Evolutionary conservation across 148 eudicot genomes (phyloP).

Genomic region (Salicornia ramosissima): DNA sequence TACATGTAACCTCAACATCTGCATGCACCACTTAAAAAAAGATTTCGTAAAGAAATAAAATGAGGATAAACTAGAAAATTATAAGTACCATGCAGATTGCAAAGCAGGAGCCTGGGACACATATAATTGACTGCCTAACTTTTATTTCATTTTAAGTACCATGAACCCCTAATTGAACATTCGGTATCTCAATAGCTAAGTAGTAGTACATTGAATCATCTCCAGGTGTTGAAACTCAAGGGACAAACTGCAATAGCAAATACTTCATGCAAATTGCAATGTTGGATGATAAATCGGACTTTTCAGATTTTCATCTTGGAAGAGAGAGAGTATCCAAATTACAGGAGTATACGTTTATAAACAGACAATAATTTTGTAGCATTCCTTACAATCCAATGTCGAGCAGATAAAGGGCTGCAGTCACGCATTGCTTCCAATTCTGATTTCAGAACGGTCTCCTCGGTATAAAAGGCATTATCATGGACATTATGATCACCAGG

Average conservation of each 20-base stretch:
- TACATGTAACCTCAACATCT: not conserved
- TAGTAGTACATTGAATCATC: not conserved
- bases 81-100: not conserved
- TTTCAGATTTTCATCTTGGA: not conserved
- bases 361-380: not conserved
- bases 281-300: not conserved
- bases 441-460: constrained; percentile 69
- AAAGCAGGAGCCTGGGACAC: not conserved
- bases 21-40: not conserved
- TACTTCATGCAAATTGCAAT: not conserved
- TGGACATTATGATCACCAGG: constrained; percentile 80
- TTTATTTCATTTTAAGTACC: not conserved
- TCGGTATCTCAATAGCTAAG: not conserved
- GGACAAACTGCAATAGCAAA: not conserved
- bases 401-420: constrained; percentile 77
- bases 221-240: not conserved
- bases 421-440: constrained; percentile 90
- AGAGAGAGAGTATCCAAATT: not conserved
- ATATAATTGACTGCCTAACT: too few species aligned
- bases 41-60: not conserved
- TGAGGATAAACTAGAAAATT: too few species aligned
- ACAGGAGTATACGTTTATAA: not conserved
- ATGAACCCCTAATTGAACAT: too few species aligned
- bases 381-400: constrained; percentile 86
- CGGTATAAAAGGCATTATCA: constrained; percentile 84